Percentiles rank a stretch among this genome's conserved stretches.
Conservation (phyloP, 306 rosid genomes). For the Pyrus pyrifolia region DNA sequence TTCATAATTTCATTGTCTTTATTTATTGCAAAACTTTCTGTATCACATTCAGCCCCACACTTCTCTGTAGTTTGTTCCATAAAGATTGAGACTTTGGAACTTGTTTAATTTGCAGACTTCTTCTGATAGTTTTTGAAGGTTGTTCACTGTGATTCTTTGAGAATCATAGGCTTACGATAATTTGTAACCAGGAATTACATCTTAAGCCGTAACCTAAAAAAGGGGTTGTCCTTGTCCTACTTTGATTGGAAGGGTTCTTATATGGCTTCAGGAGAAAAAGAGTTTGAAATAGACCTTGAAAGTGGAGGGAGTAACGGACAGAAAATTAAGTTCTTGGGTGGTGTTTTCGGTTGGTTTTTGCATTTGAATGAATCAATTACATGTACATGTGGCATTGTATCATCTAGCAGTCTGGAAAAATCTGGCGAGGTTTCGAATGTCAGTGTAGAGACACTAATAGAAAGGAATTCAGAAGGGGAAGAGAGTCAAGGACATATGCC, state of each 20-base stretch:
- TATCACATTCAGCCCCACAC: background rate
- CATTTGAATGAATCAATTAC: slow-evolving; percentile 24
- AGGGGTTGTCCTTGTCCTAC: background rate
- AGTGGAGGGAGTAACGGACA: slow-evolving; percentile 42
- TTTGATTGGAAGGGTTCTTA: background rate
- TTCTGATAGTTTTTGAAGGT: background rate
- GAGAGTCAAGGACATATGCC: slow-evolving; percentile 4
- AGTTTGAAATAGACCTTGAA: slow-evolving; percentile 43
- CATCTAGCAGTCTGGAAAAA: slow-evolving; percentile 29
- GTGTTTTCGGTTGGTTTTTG: slow-evolving; percentile 29
- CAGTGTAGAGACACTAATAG: slow-evolving; percentile 28
- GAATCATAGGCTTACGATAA: background rate
- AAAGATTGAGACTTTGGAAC: background rate
- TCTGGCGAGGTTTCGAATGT: slow-evolving; percentile 18
- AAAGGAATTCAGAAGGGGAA: slow-evolving; percentile 21
- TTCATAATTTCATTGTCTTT: background rate
- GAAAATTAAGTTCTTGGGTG: slow-evolving; percentile 9
- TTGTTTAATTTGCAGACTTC: background rate
- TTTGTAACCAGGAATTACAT: background rate
- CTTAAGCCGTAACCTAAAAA: background rate
- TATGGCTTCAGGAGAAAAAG: slow-evolving; percentile 26
- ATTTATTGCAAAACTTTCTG: background rate
- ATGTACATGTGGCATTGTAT: slow-evolving; percentile 29
- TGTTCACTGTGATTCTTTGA: background rate
- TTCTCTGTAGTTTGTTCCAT: background rate